Evolutionary conservation across 352 stramenopile species (phyloP).

Genomic region (Phytopythium delawarense): DNA sequence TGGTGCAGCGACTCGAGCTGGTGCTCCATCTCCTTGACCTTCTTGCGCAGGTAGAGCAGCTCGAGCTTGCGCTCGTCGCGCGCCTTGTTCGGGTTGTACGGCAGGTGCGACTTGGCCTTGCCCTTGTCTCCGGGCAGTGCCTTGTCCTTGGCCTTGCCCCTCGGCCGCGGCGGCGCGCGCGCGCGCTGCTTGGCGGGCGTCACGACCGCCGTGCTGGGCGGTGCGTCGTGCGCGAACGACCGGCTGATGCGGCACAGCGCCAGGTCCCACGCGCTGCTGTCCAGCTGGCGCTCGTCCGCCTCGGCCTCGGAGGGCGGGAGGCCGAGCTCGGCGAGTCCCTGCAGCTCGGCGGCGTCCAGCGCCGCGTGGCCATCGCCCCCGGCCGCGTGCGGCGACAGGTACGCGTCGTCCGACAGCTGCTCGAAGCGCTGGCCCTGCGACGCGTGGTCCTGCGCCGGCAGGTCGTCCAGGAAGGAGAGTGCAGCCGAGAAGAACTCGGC

Average conservation of each 20-base stretch:
- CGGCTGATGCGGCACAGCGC: slow-evolving; percentile 2
- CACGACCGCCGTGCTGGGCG: background rate
- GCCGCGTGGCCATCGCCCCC: background rate
- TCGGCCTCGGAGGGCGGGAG: background rate
- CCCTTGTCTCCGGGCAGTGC: background rate
- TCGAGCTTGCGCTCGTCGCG: slow-evolving; percentile 29
- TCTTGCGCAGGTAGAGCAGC: slow-evolving; percentile 36
- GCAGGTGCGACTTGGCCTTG: slow-evolving; percentile 9
- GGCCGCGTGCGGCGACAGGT: background rate
- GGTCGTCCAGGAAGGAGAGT: slow-evolving; percentile 23
- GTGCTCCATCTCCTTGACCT: slow-evolving; percentile 37
- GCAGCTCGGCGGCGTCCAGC: slow-evolving; percentile 6
- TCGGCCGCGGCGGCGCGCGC: background rate
- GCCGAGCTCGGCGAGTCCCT: slow-evolving; percentile 2
- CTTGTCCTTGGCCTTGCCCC: slow-evolving; percentile 1
- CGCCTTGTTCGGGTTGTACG: slow-evolving; percentile 15
- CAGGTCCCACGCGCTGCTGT: background rate
- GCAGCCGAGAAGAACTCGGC: slow-evolving; percentile 23
- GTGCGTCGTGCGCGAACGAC: background rate
- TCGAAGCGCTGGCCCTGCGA: slow-evolving; percentile 3
- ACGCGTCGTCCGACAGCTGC: background rate
- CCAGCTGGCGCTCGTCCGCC: background rate
- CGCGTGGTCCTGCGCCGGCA: background rate
- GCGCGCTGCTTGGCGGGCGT: background rate
- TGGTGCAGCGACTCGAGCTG: slow-evolving; percentile 25